A percentile compares a stretch with the other conserved stretches of the same genome.
These are phyloP conservation scores for Aspergillus spinulosporus DNA, from an alignment of 2,329 filamentous ascomycete genomes.

Conservation along the genomic window DNA sequence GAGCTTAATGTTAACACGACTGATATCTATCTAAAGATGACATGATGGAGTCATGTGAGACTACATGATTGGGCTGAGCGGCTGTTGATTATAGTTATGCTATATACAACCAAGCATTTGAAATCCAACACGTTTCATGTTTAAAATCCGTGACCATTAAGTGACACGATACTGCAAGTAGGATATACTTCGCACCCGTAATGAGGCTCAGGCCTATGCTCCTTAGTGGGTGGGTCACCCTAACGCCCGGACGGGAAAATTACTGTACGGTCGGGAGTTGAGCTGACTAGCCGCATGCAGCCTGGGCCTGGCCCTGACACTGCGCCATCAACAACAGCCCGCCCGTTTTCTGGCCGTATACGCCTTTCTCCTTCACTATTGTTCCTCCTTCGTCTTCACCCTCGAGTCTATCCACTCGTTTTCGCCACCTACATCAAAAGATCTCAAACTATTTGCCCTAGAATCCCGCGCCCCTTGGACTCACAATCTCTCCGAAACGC, in stretches of 20 bases:
- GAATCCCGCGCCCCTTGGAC: constrained; percentile 12
- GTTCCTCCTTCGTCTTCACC: constrained; percentile 16
- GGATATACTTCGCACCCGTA: not conserved
- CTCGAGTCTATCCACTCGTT: not conserved
- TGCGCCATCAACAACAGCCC: not conserved
- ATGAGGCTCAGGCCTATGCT: not conserved
- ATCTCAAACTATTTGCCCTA: not conserved
- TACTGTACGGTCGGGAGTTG: not conserved
- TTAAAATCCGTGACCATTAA: too few species aligned
- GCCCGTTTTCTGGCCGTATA: constrained; percentile 13
- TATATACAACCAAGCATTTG: constrained; percentile 3
- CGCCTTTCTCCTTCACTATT: constrained; percentile 5
- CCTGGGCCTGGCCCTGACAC: not conserved
- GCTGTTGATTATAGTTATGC: constrained; percentile 10
- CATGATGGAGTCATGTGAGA: constrained; percentile 11
- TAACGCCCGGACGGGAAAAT: constrained; percentile 6
- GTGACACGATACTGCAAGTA: not conserved
- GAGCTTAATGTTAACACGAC: constrained; percentile 24
- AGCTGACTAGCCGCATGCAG: constrained; percentile 19
- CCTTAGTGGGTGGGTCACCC: constrained; percentile 1
- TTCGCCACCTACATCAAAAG: not conserved
- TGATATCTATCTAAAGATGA: constrained; percentile 18
- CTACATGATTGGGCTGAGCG: constrained; percentile 20
- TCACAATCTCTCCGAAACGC: constrained; percentile 14
- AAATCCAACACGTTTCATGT: not conserved